These are phyloP conservation scores for Phytophthora cajani DNA, from an alignment of 352 stramenopile genomes.

Conservation along the genomic window DNA sequence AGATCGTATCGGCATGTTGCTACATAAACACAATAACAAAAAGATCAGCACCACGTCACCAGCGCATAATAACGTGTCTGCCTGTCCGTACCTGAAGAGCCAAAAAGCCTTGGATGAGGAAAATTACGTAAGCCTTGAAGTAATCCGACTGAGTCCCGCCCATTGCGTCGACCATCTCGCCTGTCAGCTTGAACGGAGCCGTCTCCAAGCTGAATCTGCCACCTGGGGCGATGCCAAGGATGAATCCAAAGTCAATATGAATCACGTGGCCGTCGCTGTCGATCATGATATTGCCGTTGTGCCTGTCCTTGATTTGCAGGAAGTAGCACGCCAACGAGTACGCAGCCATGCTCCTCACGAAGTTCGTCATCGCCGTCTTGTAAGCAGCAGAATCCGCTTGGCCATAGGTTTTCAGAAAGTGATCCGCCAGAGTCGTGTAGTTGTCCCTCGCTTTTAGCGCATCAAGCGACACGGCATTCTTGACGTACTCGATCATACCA, in stretches of 20 bases:
- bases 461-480: slow-evolving; percentile 97
- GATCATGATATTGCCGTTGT: slow-evolving; percentile 99
- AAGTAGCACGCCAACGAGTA: slow-evolving; percentile 99
- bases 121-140: slow-evolving; percentile 97
- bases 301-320: slow-evolving; percentile 98
- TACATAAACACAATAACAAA: slow-evolving; percentile 24
- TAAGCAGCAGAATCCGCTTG: slow-evolving; percentile 80
- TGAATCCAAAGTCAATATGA: slow-evolving; percentile 99
- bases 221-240: slow-evolving; percentile 97
- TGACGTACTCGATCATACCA: slow-evolving; percentile 98
- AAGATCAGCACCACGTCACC: slow-evolving; percentile 18
- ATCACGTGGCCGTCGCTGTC: slow-evolving; percentile 97
- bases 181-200: slow-evolving; percentile 98
- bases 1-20: slow-evolving; percentile 93
- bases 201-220: slow-evolving; percentile 96
- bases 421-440: slow-evolving; percentile 87
- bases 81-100: slow-evolving; percentile 86
- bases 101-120: slow-evolving; percentile 97
- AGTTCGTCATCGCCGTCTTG: slow-evolving; percentile 96
- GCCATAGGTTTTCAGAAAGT: slow-evolving; percentile 96
- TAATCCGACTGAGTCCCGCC: slow-evolving; percentile 90
- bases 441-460: slow-evolving; percentile 92
- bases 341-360: slow-evolving; percentile 96
- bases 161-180: slow-evolving; percentile 98
- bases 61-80: background rate